Evolutionary conservation across 75 land plant species (phyloP), one percentile per base, ranked within the genome.

Genomic region (Pinus albicaulis): DNA sequence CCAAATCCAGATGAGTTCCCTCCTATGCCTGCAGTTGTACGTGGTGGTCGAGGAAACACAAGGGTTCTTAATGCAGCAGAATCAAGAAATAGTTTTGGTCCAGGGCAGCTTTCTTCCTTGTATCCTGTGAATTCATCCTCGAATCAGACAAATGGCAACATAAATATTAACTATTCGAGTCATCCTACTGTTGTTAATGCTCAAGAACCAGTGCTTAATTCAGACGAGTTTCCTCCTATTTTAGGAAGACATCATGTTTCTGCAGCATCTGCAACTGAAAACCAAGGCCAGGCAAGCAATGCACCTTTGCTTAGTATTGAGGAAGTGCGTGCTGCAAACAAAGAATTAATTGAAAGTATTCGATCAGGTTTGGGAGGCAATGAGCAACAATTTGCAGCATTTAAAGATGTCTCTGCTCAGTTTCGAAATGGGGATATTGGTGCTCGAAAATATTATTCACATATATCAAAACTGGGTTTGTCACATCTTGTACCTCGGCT

Each of bases 251-350:
- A 72, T 53, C 38, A 23, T 24, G 56, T 53, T 17, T 17, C 74
- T 12, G 24, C 26, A 24, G 56, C 15, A 12, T 80, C 82, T 52
- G 82, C 57, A 12, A 71, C 72, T 0, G 59, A 71, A 57, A 59
- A 7, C 10, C 72, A 55, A 23, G 52, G 63, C 59, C 3, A 53
- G 10, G 55, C 71, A 63, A 74, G 7, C 25, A 74, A 25, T 69
- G 79, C 36, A 52, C 38, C 60, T 69, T 1, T 55, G 25, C 28
- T 82, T 7, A 85, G 77, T 4, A 82, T 77, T 31, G 92, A 88
- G 59, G 89, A 95, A 78, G 81, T 95, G 55, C 87, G 86, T 0
- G 76, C 90, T 64, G 99, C 98, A 68, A 98, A 95, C 78, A 98
- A 87, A 74, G 86, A 92, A 59, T 70, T 98, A 76, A 88, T 90